A percentile compares a stretch with the other conserved stretches of the same genome.
These are phyloP conservation scores for Tulasnella sp. DNA, from an alignment of 768 basidiomycete genomes.

Conservation along the genomic window DNA sequence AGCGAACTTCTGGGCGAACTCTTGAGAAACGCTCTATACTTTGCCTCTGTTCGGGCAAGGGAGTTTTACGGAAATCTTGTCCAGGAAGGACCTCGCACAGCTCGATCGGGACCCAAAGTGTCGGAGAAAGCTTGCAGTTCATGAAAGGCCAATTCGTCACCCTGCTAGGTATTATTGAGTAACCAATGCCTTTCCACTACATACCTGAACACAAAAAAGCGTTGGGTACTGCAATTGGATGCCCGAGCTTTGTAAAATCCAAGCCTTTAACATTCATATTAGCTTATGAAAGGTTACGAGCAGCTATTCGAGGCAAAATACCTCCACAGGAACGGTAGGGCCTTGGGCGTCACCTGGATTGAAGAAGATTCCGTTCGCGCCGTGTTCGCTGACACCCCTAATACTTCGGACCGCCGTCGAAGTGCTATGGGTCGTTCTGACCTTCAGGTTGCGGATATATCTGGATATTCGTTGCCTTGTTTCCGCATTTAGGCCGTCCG, in stretches of 20 bases:
- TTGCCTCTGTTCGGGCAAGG: conserved; percentile 29
- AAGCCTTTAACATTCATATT: not conserved
- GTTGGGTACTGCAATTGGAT: conserved; percentile 41
- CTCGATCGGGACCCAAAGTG: conserved; percentile 57
- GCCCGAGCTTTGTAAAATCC: not conserved
- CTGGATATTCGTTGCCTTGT: not conserved
- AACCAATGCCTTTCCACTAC: not conserved
- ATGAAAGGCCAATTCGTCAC: not conserved
- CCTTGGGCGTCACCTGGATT: conserved; percentile 41
- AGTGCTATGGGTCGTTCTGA: not conserved
- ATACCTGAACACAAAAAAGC: conserved; percentile 55
- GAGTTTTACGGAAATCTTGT: conserved; percentile 62
- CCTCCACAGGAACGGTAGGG: conserved; percentile 17
- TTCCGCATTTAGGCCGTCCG: conserved; percentile 19
- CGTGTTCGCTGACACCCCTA: conserved; percentile 42
- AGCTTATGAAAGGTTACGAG: conserved; percentile 20
- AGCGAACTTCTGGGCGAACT: conserved; percentile 45
- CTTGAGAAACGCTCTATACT: conserved; percentile 56
- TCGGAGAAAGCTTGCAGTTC: not conserved
- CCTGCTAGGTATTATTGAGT: too few relatives aligned
- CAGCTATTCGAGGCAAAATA: too few relatives aligned
- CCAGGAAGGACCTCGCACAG: conserved; percentile 49
- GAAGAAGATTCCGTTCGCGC: conserved; percentile 45
- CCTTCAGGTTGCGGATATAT: not conserved
- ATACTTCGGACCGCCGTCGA: conserved; percentile 39